These are phyloP conservation scores for Neostapfia colusana DNA, from an alignment of 176 grass and related monocot genomes.

Conservation along the genomic window DNA sequence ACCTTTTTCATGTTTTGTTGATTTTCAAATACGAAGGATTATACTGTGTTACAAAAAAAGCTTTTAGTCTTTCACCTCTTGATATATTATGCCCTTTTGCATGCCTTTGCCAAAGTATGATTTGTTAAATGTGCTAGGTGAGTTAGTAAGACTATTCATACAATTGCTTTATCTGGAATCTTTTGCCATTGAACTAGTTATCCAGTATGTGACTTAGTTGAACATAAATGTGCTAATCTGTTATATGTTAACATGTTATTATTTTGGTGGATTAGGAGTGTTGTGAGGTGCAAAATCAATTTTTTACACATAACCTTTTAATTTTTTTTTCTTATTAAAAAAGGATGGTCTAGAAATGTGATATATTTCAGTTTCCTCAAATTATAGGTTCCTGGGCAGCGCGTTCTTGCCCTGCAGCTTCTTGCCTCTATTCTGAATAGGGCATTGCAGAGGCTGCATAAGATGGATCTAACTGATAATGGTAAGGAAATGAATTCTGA, in stretches of 20 bases:
- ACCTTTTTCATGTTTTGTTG: not conserved
- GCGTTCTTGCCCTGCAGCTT: constrained; percentile 76
- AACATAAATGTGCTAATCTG: constrained; percentile 2
- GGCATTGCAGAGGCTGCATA: constrained; percentile 63
- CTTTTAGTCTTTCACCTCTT: not conserved
- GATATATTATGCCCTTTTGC: not conserved
- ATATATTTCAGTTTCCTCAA: constrained; percentile 41
- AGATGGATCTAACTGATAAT: constrained; percentile 49
- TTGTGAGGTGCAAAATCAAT: not conserved
- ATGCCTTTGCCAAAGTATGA: constrained; percentile 8
- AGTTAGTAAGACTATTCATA: not conserved
- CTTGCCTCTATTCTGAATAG: constrained; percentile 76
- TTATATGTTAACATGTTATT: not conserved
- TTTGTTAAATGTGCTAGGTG: not conserved
- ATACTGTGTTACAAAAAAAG: not conserved
- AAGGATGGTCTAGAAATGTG: constrained; percentile 4
- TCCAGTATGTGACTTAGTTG: not conserved
- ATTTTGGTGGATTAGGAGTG: not conserved
- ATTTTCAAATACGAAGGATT: too few relatives aligned
- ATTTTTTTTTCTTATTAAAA: not conserved
- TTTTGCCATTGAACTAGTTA: not conserved
- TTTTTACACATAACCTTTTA: not conserved
- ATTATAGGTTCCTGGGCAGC: constrained; percentile 88
- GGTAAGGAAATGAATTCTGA: constrained; percentile 37
- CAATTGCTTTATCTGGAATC: constrained; percentile 7